Percentiles rank a stretch among this genome's conserved stretches.
Evolutionary conservation across 164 flowering plant genomes (phyloP).

Genomic region (Liquidambar formosana): DNA sequence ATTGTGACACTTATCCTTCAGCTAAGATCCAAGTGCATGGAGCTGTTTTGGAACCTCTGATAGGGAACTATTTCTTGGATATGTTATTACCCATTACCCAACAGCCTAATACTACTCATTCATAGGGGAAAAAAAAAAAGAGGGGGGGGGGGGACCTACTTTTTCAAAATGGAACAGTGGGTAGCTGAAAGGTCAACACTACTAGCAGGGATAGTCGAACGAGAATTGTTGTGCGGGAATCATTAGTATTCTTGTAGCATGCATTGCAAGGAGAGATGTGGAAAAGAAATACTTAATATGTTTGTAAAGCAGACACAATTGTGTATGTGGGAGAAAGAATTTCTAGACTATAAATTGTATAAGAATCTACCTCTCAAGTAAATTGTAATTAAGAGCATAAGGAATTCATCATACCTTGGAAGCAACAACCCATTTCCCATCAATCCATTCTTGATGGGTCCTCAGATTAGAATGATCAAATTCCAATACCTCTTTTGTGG

Average conservation of each 20-base stretch:
- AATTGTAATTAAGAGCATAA: background rate
- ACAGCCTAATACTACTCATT: background rate
- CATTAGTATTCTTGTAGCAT: too few species aligned
- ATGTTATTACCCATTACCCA: background rate
- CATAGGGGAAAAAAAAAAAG: too few species aligned
- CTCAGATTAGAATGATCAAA: conserved; percentile 30
- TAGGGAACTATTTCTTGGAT: background rate
- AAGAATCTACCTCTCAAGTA: background rate
- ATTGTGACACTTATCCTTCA: background rate
- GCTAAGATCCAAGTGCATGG: background rate
- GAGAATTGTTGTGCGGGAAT: too few species aligned
- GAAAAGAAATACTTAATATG: background rate
- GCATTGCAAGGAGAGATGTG: too few species aligned
- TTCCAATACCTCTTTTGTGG: conserved; percentile 22
- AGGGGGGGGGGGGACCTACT: too few species aligned
- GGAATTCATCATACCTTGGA: conserved; percentile 23
- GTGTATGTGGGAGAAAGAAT: background rate
- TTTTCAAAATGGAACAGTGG: too few species aligned
- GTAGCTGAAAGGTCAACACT: too few species aligned
- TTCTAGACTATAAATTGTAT: background rate
- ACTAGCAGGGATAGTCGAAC: too few species aligned
- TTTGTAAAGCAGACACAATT: background rate
- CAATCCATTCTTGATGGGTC: conserved; percentile 42
- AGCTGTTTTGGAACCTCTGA: background rate
- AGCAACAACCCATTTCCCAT: conserved; percentile 34